Conservation (phyloP, 371 early-diverging fungal genomes). For the Massospora cicadina region DNA sequence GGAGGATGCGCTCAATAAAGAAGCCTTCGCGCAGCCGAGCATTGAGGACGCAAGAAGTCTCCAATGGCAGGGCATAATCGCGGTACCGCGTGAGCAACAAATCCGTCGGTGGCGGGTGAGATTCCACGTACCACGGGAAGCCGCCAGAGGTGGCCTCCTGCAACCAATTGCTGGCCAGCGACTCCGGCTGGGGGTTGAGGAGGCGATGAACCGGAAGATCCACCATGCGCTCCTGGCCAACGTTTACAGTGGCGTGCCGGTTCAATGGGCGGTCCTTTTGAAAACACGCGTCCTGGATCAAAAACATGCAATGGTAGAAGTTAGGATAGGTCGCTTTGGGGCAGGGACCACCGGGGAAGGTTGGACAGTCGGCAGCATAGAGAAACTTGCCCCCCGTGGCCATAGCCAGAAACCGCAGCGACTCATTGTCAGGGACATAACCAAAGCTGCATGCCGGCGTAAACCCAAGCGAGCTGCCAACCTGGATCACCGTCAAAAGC, state of each 20-base stretch:
- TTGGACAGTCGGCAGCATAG: constrained; percentile 47
- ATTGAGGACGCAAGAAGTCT: constrained; percentile 43
- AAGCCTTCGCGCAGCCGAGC: constrained; percentile 76
- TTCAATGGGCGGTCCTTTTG: constrained; percentile 25
- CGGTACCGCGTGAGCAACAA: constrained; percentile 53
- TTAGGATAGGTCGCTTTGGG: constrained; percentile 29
- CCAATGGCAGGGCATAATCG: constrained; percentile 45
- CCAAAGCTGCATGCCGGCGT: constrained; percentile 67
- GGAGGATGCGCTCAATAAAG: constrained; percentile 27
- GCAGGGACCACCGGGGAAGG: constrained; percentile 5
- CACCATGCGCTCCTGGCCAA: constrained; percentile 24
- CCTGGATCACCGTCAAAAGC: constrained; percentile 57
- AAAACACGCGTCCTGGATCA: constrained; percentile 42
- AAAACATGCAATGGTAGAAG: constrained; percentile 55
- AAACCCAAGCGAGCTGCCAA: constrained; percentile 56
- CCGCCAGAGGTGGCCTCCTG: constrained; percentile 13
- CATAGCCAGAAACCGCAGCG: constrained; percentile 55
- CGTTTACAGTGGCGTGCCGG: constrained; percentile 17
- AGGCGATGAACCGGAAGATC: constrained; percentile 35
- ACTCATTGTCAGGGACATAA: constrained; percentile 72
- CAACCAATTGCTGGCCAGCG: constrained; percentile 16
- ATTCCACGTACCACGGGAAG: constrained; percentile 77
- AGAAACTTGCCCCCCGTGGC: constrained; percentile 63
- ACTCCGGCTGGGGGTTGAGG: constrained; percentile 15
- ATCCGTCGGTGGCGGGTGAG: constrained; percentile 55